Base-by-base conservation (phyloP, 1,139 yeast species). In the Saccharomycopsis phalli region DNA sequence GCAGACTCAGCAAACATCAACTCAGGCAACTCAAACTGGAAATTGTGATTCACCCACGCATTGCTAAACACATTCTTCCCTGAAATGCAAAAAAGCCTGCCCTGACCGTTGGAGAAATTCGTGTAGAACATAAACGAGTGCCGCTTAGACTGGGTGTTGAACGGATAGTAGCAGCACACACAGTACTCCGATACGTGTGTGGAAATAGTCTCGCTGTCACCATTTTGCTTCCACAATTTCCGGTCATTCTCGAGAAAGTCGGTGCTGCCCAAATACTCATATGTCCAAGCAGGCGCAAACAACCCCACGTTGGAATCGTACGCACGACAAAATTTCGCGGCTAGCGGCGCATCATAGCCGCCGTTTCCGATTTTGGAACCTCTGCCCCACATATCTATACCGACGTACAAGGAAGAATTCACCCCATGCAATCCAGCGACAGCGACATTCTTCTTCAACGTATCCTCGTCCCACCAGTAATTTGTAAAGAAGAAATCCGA, bases 211-310 rank as follows among this genome's bases (percentile, higher is more conserved):
- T 55, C 56, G 34, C 46, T 40, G 10, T 49, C 49, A 23, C 45
- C 41, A 7, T 28, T 42, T 16, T 47, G 50, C 19, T 53, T 42
- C 69, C 69, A 63, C 38, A 61, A 60, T 28, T 57, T 53, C 3
- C 55, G 51, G 42, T 63, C 68, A 37, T 56, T 57, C 10, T 47
- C 43, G n/a, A 51, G 34, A 42, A 62, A 63, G 5, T 55, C 50
- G 5, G 43, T 45, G 4, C 46, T 44, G 2, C 52, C 56, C 11
- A 58, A 47, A 36, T 51, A 49, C 44, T 65, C 68, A 49, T 59
- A 63, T 1, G 66, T 61, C 68, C 68, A 64, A 4, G 65, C 66
- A 5, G 68, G 67, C 5, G 67, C 68, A 55, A 64, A 64, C 7
- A 65, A 45, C 1, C 59, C 63, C 18, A 58, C 53, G 41, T 63